phyloP scores from a whole-genome alignment of 768 basidiomycete species.

The Scleroderma citrinum region DNA sequence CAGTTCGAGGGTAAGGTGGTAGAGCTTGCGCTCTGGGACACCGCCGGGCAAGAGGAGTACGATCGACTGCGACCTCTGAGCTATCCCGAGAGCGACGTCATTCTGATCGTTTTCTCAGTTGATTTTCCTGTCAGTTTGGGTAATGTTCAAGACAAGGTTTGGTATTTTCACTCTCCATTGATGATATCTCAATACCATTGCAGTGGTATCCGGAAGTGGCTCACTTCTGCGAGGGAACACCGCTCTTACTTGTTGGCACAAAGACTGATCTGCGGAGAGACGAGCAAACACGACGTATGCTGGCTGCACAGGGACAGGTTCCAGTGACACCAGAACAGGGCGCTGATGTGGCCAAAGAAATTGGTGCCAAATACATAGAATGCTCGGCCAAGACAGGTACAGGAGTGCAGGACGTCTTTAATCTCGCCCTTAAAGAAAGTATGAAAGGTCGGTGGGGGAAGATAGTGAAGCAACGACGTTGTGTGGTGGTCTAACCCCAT shows the following conservation, averaged over 20 bases:
- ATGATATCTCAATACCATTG: constrained; percentile 8
- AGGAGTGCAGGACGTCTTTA: constrained; percentile 90
- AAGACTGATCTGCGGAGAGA: constrained; percentile 90
- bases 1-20: constrained; percentile 83
- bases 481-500: constrained; percentile 48
- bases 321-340: constrained; percentile 85
- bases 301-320: constrained; percentile 80
- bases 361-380: constrained; percentile 90
- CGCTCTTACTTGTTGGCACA: constrained; percentile 87
- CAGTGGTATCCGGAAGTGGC: constrained; percentile 93
- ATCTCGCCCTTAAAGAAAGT: constrained; percentile 82
- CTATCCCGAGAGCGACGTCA: constrained; percentile 86
- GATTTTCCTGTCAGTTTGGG: constrained; percentile 89
- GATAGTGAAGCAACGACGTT: constrained; percentile 62
- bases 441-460: constrained; percentile 76
- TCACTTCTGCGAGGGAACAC: constrained; percentile 87
- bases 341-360: constrained; percentile 79
- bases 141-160: constrained; percentile 86
- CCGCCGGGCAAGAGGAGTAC: constrained; percentile 96
- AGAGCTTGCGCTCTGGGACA: constrained; percentile 98
- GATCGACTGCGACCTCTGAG: constrained; percentile 81
- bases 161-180: constrained; percentile 11
- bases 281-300: constrained; percentile 79
- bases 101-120: constrained; percentile 90
- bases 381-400: constrained; percentile 90